These are phyloP conservation scores for Nannochloropsis oceanica DNA, from an alignment of 108 stramenopile genomes.

Conservation along the genomic window DNA sequence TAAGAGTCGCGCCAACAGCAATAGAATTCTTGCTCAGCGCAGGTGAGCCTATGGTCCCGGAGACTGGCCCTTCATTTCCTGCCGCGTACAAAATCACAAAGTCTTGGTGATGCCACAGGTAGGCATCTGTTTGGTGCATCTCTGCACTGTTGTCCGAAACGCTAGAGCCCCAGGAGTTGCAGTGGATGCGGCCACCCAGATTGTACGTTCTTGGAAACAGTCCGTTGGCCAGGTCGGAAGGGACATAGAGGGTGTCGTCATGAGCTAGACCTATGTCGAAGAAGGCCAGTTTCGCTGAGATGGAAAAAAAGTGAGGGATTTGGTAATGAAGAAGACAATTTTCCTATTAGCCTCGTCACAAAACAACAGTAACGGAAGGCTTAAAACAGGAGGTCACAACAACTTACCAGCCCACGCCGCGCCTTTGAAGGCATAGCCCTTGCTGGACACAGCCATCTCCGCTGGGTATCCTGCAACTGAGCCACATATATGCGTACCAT, in stretches of 20 bases:
- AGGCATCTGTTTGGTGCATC: conserved; percentile 25
- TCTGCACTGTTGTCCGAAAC: conserved; percentile 10
- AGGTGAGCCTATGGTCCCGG: conserved; percentile 42
- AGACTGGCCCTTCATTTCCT: conserved; percentile 47
- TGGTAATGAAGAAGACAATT: neutral
- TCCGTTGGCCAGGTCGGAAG: neutral
- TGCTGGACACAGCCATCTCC: neutral
- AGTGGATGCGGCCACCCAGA: conserved; percentile 11
- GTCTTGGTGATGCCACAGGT: conserved; percentile 30
- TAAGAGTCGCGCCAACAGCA: conserved; percentile 43
- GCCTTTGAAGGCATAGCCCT: neutral
- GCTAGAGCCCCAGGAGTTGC: conserved; percentile 23
- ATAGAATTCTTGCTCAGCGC: conserved; percentile 51
- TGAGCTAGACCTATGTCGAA: conserved; percentile 17
- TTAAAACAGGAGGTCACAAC: neutral
- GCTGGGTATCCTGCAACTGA: neutral
- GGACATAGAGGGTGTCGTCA: neutral
- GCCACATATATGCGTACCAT: neutral
- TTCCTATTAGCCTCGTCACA: neutral
- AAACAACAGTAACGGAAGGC: neutral
- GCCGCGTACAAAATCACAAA: conserved; percentile 50
- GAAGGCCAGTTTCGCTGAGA: conserved; percentile 14
- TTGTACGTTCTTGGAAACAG: conserved; percentile 11
- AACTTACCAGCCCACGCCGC: neutral
- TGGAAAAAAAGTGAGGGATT: neutral